phyloP scores from a whole-genome alignment of 78 protist genomes.

The Isochrysis galbana region DNA sequence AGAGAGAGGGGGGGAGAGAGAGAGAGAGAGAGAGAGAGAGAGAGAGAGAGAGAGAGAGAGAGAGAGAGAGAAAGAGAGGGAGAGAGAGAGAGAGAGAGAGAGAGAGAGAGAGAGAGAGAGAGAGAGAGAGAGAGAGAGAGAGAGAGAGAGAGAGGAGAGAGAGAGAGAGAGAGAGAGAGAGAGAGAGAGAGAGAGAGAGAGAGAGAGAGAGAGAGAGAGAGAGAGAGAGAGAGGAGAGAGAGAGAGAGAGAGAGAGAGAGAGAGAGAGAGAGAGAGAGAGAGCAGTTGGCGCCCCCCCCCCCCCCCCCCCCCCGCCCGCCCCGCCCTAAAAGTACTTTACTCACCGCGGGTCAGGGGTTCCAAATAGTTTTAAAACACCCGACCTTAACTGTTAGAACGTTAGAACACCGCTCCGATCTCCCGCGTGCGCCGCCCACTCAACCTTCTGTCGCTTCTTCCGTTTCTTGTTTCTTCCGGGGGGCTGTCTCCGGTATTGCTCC shows the following conservation, averaged over 20 bases:
- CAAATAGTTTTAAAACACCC: too few relatives aligned
- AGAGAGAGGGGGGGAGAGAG: not conserved
- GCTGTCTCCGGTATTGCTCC: too few relatives aligned
- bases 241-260: not conserved
- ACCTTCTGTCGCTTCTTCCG: too few relatives aligned
- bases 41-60: not conserved
- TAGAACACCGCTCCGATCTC: too few relatives aligned
- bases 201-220: slow-evolving; percentile 32
- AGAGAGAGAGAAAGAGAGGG: not conserved
- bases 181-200: not conserved
- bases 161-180: not conserved
- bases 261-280: too few relatives aligned
- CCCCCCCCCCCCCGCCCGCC: too few relatives aligned
- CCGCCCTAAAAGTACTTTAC: too few relatives aligned
- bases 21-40: not conserved
- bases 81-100: not conserved
- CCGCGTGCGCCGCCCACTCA: too few relatives aligned
- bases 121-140: not conserved
- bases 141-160: not conserved
- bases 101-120: not conserved
- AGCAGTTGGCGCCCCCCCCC: too few relatives aligned
- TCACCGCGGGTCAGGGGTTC: too few relatives aligned
- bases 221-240: slow-evolving; percentile 12
- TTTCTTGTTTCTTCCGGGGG: too few relatives aligned
- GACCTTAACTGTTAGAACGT: too few relatives aligned